These are phyloP conservation scores for Beauveria asiatica DNA, from an alignment of 2,329 filamentous ascomycete species.

Conservation along the genomic window DNA sequence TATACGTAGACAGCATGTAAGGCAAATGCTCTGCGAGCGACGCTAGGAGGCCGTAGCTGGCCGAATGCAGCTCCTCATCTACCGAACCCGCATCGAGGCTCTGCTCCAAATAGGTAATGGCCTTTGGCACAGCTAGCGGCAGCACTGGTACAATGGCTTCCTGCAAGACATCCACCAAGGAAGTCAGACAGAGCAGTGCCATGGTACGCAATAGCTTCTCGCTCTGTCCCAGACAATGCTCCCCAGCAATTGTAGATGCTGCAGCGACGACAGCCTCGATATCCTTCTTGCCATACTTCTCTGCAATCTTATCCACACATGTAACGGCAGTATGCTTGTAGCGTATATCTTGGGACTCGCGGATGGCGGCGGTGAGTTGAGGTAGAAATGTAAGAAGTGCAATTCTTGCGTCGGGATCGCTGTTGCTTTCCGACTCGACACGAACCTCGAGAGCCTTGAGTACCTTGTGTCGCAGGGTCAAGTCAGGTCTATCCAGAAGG, in stretches of 20 bases:
- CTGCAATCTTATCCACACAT: slow-evolving; percentile 86
- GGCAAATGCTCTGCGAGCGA: slow-evolving; percentile 75
- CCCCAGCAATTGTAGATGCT: slow-evolving; percentile 67
- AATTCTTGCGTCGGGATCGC: slow-evolving; percentile 57
- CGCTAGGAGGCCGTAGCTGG: slow-evolving; percentile 70
- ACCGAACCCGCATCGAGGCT: slow-evolving; percentile 46
- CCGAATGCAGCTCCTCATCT: slow-evolving; percentile 65
- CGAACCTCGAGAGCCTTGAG: slow-evolving; percentile 73
- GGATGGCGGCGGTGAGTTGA: slow-evolving; percentile 67
- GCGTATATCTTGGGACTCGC: slow-evolving; percentile 60
- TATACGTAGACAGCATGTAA: slow-evolving; percentile 75
- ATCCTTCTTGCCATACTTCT: slow-evolving; percentile 93
- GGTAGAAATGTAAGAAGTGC: slow-evolving; percentile 73
- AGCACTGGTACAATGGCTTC: slow-evolving; percentile 80
- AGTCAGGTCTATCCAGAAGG: slow-evolving; percentile 66
- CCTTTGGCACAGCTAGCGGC: slow-evolving; percentile 63
- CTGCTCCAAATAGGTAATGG: slow-evolving; percentile 60
- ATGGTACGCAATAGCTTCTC: slow-evolving; percentile 69
- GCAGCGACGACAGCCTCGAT: slow-evolving; percentile 65
- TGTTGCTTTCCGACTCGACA: slow-evolving; percentile 63
- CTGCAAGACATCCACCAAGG: slow-evolving; percentile 77
- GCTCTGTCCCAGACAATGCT: slow-evolving; percentile 64
- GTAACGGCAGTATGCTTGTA: slow-evolving; percentile 80
- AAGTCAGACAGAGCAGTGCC: slow-evolving; percentile 82
- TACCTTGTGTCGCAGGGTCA: slow-evolving; percentile 70